Percentiles rank a stretch among this genome's conserved stretches.
phyloP scores from a whole-genome alignment of 140 eudicot genomes.

The Erigeron philadelphicus region DNA sequence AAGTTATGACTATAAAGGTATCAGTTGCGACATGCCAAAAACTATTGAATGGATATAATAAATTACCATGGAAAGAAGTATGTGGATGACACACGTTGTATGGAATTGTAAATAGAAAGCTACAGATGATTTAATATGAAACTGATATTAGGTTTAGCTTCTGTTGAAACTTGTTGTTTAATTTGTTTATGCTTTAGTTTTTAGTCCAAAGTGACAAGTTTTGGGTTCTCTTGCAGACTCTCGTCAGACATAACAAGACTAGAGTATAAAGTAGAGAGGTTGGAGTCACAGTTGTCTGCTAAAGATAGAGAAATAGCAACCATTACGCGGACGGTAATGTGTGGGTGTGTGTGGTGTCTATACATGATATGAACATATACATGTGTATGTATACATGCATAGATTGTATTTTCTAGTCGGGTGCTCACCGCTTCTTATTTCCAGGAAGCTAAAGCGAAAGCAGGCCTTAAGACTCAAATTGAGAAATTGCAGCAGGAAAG shows the following conservation, averaged over 20 bases:
- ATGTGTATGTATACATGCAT: not conserved
- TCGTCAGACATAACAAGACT: slow-evolving; percentile 87
- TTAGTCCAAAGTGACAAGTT: not conserved
- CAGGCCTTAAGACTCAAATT: slow-evolving; percentile 82
- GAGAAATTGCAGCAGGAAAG: slow-evolving; percentile 75
- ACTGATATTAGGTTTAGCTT: slow-evolving; percentile 11
- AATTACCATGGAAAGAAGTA: slow-evolving; percentile 1
- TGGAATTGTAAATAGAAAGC: slow-evolving; percentile 11
- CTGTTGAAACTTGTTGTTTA: not conserved
- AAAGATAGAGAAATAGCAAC: slow-evolving; percentile 97
- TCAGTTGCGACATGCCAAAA: slow-evolving; percentile 12
- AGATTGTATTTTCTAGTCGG: slow-evolving; percentile 1
- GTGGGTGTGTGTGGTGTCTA: not conserved
- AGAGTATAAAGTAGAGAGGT: slow-evolving; percentile 88
- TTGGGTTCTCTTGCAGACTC: slow-evolving; percentile 42
- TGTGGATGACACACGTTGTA: not conserved
- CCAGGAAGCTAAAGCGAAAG: slow-evolving; percentile 95
- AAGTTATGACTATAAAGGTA: not conserved
- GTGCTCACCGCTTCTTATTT: slow-evolving; percentile 11
- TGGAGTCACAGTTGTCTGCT: slow-evolving; percentile 69
- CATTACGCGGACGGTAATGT: slow-evolving; percentile 71
- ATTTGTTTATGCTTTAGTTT: slow-evolving; percentile 15
- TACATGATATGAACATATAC: not conserved
- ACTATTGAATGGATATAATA: not conserved
- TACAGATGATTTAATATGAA: slow-evolving; percentile 12